A percentile compares a stretch with the other conserved stretches of the same genome.
Conservation (phyloP, 2,329 filamentous ascomycete species). For the Amesomyces nigricolor region DNA sequence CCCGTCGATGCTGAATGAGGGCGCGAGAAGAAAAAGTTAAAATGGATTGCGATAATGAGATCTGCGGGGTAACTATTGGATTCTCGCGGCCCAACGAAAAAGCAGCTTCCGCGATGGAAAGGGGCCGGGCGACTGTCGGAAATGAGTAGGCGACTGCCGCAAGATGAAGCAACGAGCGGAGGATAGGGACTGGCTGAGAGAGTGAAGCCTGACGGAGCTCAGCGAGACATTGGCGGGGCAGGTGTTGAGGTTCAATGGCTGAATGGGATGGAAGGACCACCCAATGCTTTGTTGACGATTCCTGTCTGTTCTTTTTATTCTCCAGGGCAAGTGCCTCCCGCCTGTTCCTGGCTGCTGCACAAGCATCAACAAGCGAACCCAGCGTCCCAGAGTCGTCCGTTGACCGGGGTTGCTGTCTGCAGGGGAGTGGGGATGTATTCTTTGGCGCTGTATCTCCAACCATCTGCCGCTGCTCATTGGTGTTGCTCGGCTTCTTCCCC, state of each 20-base stretch:
- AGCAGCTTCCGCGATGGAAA: constrained; percentile 1
- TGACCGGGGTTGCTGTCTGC: constrained; percentile 10
- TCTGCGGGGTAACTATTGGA: constrained; percentile 10
- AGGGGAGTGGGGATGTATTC: constrained; percentile 15
- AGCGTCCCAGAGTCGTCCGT: not conserved
- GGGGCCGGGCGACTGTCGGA: constrained; percentile 4
- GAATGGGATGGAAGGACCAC: not conserved
- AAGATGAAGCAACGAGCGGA: constrained; percentile 9
- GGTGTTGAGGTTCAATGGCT: no score
- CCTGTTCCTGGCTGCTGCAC: not conserved
- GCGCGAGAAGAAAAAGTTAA: not conserved
- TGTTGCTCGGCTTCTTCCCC: not conserved
- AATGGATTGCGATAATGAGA: constrained; percentile 10
- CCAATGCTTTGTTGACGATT: no score
- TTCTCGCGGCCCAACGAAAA: constrained; percentile 3
- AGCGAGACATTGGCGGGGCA: not conserved
- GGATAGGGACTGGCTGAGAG: not conserved
- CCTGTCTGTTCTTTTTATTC: not conserved
- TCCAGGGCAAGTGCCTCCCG: not conserved
- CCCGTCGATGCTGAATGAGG: no score
- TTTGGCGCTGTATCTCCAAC: constrained; percentile 13
- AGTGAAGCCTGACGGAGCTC: not conserved
- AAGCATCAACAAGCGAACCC: not conserved
- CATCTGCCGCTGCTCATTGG: constrained; percentile 15
- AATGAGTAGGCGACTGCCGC: constrained; percentile 15